Conservation (phyloP, 2,329 filamentous ascomycete genomes). For the Ceratocystis destructans region DNA sequence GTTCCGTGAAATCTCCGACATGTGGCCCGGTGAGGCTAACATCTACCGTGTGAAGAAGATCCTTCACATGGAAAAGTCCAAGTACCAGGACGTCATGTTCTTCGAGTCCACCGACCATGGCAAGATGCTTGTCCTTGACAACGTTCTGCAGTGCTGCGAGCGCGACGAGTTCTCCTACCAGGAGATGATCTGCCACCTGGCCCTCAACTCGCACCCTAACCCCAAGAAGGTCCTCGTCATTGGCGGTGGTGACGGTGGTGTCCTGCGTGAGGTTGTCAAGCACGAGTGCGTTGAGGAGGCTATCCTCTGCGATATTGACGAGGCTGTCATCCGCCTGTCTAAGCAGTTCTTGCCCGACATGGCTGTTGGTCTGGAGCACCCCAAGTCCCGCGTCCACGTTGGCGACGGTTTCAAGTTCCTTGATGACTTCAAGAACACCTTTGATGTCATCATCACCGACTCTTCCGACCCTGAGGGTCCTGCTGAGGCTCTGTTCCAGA, state of each 20-base stretch:
- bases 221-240: slow-evolving; percentile 98
- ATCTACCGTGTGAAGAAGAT: slow-evolving; percentile 95
- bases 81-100: slow-evolving; percentile 98
- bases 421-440: slow-evolving; percentile 87
- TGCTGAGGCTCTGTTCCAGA: slow-evolving; percentile 93
- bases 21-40: slow-evolving; percentile 99
- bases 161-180: slow-evolving; percentile 98
- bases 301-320: slow-evolving; percentile 94
- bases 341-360: slow-evolving; percentile 96
- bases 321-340: slow-evolving; percentile 95
- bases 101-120: slow-evolving; percentile 97
- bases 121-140: slow-evolving; percentile 91
- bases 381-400: slow-evolving; percentile 82
- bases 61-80: slow-evolving; percentile 95
- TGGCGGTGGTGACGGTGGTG: slow-evolving; percentile 91
- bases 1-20: slow-evolving; percentile 97
- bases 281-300: slow-evolving; percentile 95
- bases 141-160: slow-evolving; percentile 98
- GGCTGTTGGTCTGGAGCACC: slow-evolving; percentile 84
- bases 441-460: slow-evolving; percentile 99
- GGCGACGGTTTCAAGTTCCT: slow-evolving; percentile 99
- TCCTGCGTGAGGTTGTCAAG: slow-evolving; percentile 97
- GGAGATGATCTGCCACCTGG: slow-evolving; percentile 99
- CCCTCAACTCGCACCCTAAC: slow-evolving; percentile 96
- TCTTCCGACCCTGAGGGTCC: slow-evolving; percentile 95